Evolutionary conservation across 2,329 filamentous ascomycete genomes (phyloP).

Genomic region (Neofusicoccum ribis): DNA sequence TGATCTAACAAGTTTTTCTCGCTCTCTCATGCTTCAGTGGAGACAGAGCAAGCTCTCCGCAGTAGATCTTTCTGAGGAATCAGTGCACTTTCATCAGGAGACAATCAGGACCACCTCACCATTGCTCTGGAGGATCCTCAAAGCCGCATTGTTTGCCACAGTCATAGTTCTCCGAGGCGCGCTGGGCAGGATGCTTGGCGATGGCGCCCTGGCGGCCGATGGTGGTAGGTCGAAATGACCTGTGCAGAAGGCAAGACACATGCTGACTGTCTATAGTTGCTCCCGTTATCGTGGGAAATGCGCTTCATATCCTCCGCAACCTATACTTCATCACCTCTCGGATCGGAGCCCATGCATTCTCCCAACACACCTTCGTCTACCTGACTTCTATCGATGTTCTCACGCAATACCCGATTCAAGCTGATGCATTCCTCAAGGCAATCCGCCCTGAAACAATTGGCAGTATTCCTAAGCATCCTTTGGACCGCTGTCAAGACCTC

Average conservation of each 20-base stretch:
- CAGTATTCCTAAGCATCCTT: constrained; percentile 61
- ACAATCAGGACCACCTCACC: constrained; percentile 68
- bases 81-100: constrained; percentile 62
- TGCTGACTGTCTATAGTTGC: constrained; percentile 47
- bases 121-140: constrained; percentile 72
- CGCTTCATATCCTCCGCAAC: constrained; percentile 72
- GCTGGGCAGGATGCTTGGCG: constrained; percentile 64
- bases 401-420: constrained; percentile 65
- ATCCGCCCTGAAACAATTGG: constrained; percentile 59
- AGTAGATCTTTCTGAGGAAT: constrained; percentile 69
- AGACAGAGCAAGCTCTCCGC: constrained; percentile 70
- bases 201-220: constrained; percentile 55
- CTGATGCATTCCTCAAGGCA: constrained; percentile 65
- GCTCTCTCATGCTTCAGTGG: constrained; percentile 70
- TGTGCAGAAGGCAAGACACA: no score
- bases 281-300: constrained; percentile 67
- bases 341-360: constrained; percentile 71
- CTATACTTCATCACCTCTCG: constrained; percentile 80
- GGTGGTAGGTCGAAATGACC: constrained; percentile 41
- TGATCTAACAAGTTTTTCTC: constrained; percentile 66
- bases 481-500: constrained; percentile 74
- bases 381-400: constrained; percentile 81
- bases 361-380: constrained; percentile 82
- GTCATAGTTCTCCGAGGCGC: constrained; percentile 75
- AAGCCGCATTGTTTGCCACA: constrained; percentile 72